Base-by-base conservation (phyloP, 2,329 filamentous ascomycete species). In the Fusarium pseudocircinatum region DNA sequence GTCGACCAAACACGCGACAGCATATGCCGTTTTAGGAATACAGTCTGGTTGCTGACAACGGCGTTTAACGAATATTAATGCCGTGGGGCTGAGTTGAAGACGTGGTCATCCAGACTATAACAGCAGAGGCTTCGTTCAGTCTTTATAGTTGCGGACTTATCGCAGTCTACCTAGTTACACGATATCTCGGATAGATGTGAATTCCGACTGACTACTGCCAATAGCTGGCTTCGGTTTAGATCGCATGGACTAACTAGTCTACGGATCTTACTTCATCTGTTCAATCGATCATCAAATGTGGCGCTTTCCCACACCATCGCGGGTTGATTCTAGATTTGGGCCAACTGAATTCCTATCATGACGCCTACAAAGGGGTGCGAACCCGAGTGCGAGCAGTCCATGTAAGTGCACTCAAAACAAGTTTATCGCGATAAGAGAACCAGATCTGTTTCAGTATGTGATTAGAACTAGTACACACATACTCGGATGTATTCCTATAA, bases 61-160 rank as follows among this genome's bases (percentile, higher is more conserved):
- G 47, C 40, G 40, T 56, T 64, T 72, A 42, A 44, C 39, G 24
- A 61, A 16, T 47, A 22, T 44, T 71, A 65, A 47, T 24, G 28
- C 60, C 58, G 54, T 40, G 60, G 43, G 67, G 63, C 71, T 72
- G 71, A 69, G 58, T 49, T 36, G 56, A 28, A 20, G 18, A 28
- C 40, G 52, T 39, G 28, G 28, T 32, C 30, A 12, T 20, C 36
- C 28, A 36, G 15, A 43, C 10, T 18, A 57, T 2, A 36, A 36
- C 22, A 58, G 16, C 12, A 39, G 58, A 71, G 40, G 42, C 20
- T 56, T 61, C 18, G 34, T 26, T 34, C 30, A 30, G 36, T 32
- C 64, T 73, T 74, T 68, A 60, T 73, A 58, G 47, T 34, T 59
- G 62, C 70, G 70, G 66, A 74, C 58, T 73, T 74, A 47, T 50